Conservation (phyloP, 2,329 filamentous ascomycete genomes). For the Cadophora gregata region DNA sequence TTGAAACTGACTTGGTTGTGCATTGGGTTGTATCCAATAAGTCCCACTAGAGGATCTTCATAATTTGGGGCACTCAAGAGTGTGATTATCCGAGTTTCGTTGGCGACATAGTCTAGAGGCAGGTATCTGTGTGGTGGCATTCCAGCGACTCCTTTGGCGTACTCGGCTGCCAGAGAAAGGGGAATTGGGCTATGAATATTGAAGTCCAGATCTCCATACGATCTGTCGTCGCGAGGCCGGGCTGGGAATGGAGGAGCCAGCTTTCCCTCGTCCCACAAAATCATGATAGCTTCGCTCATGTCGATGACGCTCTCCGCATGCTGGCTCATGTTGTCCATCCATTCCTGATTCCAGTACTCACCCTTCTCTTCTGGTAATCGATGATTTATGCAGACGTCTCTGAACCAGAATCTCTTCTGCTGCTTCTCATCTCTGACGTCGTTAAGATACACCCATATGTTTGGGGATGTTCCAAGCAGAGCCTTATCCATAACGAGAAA, state of each 20-base stretch:
- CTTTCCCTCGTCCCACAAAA: constrained; percentile 22
- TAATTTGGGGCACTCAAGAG: constrained; percentile 20
- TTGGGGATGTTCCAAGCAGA: background rate
- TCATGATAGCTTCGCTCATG: constrained; percentile 25
- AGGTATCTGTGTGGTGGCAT: constrained; percentile 21
- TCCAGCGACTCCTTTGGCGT: background rate
- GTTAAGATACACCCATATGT: constrained; percentile 18
- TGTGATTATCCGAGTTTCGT: constrained; percentile 21
- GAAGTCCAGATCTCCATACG: background rate
- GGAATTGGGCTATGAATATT: constrained; percentile 20
- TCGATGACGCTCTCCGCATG: constrained; percentile 20
- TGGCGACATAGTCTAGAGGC: constrained; percentile 23
- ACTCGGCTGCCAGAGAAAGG: constrained; percentile 3
- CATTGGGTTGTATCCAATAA: constrained; percentile 21
- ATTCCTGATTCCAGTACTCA: constrained; percentile 26
- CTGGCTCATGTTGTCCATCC: constrained; percentile 26
- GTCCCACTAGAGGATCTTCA: constrained; percentile 19
- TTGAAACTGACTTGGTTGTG: constrained; percentile 20
- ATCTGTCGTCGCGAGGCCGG: constrained; percentile 5
- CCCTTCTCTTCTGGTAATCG: constrained; percentile 20
- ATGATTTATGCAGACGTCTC: constrained; percentile 24
- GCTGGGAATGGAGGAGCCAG: constrained; percentile 16
- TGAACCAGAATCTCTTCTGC: constrained; percentile 22
- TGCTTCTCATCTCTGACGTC: constrained; percentile 11
- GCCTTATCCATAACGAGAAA: constrained; percentile 11